Evolutionary conservation across 441 rosid species (phyloP), one percentile per base, ranked within the genome.

Genomic region (Rhodomyrtus psidioides): DNA sequence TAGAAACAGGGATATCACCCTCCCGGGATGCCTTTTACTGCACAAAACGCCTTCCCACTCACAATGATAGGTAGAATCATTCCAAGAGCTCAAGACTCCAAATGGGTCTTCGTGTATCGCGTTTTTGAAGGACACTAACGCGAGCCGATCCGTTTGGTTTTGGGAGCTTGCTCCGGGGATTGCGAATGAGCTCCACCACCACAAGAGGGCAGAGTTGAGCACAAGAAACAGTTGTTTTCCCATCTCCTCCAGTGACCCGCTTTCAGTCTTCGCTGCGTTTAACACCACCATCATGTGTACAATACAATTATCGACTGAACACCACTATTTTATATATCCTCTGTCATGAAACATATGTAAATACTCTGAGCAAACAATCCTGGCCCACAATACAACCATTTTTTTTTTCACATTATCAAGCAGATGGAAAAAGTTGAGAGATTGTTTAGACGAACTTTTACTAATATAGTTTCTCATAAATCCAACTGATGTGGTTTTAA

Each of bases 51-150:
- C 59, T 10, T 56, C 27, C 59, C 59, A 56, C 27, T 56, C 59
- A 24, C 59, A 56, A 24, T 56, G 59, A 56, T 24, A 3, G 0
- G 15, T 24, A 57, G 60, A 57, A 57, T 57, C 60, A 57, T 57
- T 26, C 60, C 60, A 57, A 57, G 60, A 57, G 28, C 15, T 57
- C 28, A 57, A 57, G 27, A 12, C 3, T 0, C 28, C 1, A 26
- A 57, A 57, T 4, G 28, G 15, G 3, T 57, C 60, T 24, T 57
- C 2, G 15, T 57, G 15, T 57, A 24, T 57, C 13, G 60, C 60
- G 0, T 57, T 26, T 26, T 4, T 57, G 0, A 57, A 57, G 7
- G 0, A 57, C 14, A 6, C 60, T 12, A 26, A 56, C 0, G 15
- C 28, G 3, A 56, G 0, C 60, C 0, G 15, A 24, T 56, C 27